phyloP scores from a whole-genome alignment of 257 asterid species.

The Solanum ossicruentum region DNA sequence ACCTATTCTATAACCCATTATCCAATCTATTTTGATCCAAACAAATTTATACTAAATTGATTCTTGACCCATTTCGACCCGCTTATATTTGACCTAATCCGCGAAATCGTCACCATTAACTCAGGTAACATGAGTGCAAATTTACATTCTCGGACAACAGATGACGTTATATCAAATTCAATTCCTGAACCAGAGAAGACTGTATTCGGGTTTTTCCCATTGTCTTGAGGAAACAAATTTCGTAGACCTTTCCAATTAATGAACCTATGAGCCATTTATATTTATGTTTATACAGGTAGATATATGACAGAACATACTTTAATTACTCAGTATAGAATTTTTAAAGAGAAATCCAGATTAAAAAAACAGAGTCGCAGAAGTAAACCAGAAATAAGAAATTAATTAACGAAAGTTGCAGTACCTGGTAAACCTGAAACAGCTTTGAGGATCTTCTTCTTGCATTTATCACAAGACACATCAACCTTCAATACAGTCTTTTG shows the following conservation, averaged over 20 bases:
- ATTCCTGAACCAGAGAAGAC: background rate
- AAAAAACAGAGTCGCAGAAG: background rate
- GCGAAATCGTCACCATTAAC: too few species aligned
- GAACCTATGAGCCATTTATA: background rate
- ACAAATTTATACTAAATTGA: too few species aligned
- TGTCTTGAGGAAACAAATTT: background rate
- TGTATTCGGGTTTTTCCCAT: background rate
- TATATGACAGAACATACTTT: background rate
- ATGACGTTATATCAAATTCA: background rate
- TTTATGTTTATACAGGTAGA: too few species aligned
- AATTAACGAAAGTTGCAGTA: background rate
- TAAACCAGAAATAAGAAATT: background rate
- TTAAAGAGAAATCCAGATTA: background rate
- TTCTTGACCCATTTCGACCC: too few species aligned
- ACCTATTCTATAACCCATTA: too few species aligned
- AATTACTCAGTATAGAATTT: background rate
- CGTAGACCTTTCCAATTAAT: too few species aligned
- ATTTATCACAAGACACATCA: slow-evolving; percentile 32
- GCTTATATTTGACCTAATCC: too few species aligned
- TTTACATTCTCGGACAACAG: background rate
- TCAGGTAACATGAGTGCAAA: background rate
- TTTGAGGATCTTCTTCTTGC: slow-evolving; percentile 40
- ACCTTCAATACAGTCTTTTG: slow-evolving; percentile 44
- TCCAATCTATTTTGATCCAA: too few species aligned
- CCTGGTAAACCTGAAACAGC: slow-evolving; percentile 39